These are phyloP conservation scores for Trichoderma koningii DNA, from an alignment of 2,329 filamentous ascomycete genomes.

Conservation along the genomic window DNA sequence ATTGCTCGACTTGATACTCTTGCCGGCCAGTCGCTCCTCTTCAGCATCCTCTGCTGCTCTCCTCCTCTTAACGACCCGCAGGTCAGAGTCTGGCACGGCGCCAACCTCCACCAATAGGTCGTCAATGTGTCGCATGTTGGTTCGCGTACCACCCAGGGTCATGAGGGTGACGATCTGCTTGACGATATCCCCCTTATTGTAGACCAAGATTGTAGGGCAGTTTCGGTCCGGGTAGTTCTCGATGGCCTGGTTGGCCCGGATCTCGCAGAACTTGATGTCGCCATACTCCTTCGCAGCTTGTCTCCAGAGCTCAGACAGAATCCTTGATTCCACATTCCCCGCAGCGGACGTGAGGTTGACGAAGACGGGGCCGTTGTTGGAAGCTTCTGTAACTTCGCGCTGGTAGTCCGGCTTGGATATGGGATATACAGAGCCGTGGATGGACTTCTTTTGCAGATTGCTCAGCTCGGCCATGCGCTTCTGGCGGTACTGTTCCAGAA, in stretches of 20 bases:
- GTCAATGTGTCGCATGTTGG: slow-evolving; percentile 74
- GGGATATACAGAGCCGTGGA: slow-evolving; percentile 90
- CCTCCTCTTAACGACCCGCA: slow-evolving; percentile 68
- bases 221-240: slow-evolving; percentile 95
- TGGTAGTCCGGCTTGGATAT: slow-evolving; percentile 93
- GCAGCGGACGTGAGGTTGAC: slow-evolving; percentile 80
- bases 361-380: slow-evolving; percentile 66
- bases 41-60: slow-evolving; percentile 62
- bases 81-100: slow-evolving; percentile 75
- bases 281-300: slow-evolving; percentile 82
- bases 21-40: slow-evolving; percentile 55
- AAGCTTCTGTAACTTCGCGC: slow-evolving; percentile 88
- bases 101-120: slow-evolving; percentile 79
- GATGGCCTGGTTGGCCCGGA: slow-evolving; percentile 87
- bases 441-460: slow-evolving; percentile 70
- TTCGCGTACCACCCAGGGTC: slow-evolving; percentile 72
- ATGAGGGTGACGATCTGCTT: slow-evolving; percentile 89
- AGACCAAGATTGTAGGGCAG: slow-evolving; percentile 90
- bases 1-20: slow-evolving; percentile 56
- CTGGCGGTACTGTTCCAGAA: slow-evolving; percentile 83
- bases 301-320: slow-evolving; percentile 83
- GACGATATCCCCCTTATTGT: slow-evolving; percentile 88
- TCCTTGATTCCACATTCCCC: slow-evolving; percentile 81
- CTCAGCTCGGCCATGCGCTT: slow-evolving; percentile 84
- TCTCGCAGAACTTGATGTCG: slow-evolving; percentile 97